These are phyloP conservation scores for Naematelia encephala DNA, from an alignment of 768 basidiomycete genomes.

Conservation along the genomic window DNA sequence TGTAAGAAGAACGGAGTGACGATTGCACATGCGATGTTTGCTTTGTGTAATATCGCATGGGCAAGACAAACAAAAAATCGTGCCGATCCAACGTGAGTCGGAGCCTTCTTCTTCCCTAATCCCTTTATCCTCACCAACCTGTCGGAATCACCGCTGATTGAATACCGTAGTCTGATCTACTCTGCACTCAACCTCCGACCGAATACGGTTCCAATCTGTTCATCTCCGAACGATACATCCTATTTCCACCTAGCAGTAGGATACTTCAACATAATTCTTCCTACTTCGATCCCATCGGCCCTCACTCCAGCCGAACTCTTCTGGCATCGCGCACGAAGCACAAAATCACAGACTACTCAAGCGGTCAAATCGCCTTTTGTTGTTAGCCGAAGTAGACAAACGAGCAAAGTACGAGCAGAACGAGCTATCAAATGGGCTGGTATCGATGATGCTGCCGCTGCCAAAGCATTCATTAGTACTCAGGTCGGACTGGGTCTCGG, in stretches of 20 bases:
- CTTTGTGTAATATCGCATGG: conserved; percentile 73
- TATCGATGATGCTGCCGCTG: conserved; percentile 60
- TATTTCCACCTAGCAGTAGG: conserved; percentile 80
- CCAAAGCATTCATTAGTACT: not conserved
- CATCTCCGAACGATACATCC: conserved; percentile 53
- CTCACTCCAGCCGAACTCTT: conserved; percentile 55
- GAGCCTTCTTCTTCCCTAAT: not conserved
- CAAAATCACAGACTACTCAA: conserved; percentile 66
- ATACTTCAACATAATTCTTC: conserved; percentile 77
- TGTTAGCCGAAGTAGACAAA: conserved; percentile 61
- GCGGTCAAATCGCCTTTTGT: conserved; percentile 65
- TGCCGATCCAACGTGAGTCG: conserved; percentile 19
- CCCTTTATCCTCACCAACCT: not conserved
- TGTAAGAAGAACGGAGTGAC: conserved; percentile 72
- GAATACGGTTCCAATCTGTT: conserved; percentile 47
- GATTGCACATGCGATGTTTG: conserved; percentile 71
- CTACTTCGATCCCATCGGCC: conserved; percentile 61
- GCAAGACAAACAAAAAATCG: conserved; percentile 25
- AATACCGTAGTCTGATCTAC: conserved; percentile 68
- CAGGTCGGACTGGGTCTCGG: conserved; percentile 13
- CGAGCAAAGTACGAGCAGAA: conserved; percentile 63
- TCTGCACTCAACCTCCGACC: conserved; percentile 77
- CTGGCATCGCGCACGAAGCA: conserved; percentile 70
- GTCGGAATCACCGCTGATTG: not conserved
- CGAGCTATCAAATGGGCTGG: conserved; percentile 67